phyloP scores from a whole-genome alignment of 164 flowering plant genomes.

The Nelumbo lutea region DNA sequence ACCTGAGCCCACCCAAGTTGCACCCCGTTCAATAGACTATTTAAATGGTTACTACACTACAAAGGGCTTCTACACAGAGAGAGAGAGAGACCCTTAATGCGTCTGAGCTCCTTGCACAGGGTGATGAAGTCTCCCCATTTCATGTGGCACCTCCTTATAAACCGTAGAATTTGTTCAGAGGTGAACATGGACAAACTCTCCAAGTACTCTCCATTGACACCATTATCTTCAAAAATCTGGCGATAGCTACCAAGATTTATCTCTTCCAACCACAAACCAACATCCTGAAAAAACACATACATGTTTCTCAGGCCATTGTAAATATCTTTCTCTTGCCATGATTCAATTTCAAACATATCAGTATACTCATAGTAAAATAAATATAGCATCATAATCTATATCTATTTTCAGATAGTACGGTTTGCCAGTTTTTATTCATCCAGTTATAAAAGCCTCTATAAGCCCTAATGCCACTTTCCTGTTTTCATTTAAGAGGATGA shows the following conservation, averaged over 20 bases:
- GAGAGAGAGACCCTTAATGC: conserved; percentile 73
- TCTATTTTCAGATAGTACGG: no score
- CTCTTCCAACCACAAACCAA: conserved; percentile 93
- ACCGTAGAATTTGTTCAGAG: conserved; percentile 90
- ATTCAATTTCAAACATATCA: no score
- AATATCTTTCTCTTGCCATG: neutral
- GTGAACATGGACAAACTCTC: conserved; percentile 97
- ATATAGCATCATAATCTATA: no score
- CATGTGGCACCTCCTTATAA: conserved; percentile 95
- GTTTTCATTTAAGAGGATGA: no score
- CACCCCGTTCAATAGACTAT: no score
- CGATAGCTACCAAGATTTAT: conserved; percentile 89
- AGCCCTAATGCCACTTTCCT: no score
- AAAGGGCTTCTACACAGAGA: neutral
- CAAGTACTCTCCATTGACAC: conserved; percentile 91
- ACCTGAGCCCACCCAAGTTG: no score
- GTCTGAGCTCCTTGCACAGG: conserved; percentile 94
- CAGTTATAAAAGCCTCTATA: no score
- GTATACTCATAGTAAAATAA: no score
- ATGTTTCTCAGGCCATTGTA: neutral
- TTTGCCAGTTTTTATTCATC: no score
- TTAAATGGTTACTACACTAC: no score
- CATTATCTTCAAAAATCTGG: conserved; percentile 74
- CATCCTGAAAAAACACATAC: conserved; percentile 53
- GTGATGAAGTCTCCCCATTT: conserved; percentile 99